Base-by-base conservation (phyloP, 352 stramenopile species). In the Globisporangium spiculum region DNA sequence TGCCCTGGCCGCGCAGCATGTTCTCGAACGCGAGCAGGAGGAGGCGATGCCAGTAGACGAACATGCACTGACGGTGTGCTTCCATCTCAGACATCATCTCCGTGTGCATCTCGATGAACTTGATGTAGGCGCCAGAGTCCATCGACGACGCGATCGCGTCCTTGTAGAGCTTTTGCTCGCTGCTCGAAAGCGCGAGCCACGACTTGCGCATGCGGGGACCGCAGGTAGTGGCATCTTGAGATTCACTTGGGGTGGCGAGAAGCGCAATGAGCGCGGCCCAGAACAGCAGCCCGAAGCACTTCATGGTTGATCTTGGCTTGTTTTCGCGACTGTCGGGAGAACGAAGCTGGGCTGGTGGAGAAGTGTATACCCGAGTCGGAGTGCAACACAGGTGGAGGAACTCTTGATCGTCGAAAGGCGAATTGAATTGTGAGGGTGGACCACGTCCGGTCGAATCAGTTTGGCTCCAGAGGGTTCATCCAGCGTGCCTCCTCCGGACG, bases 11-110 rank as follows among this genome's bases (percentile, higher is more conserved):
- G 24, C 80, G 76, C 2, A 88, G 66, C 80, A 88, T 88, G 34
- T 83, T 80, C 61, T 88, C 80, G 57, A 83, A 86, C 1, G 72
- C 80, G 8, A 86, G 61, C n/a, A 86, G 34, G 38, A 81, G 81
- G 1, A 72, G 76, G 16, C 78, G 76, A 56, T 86, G 73, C 80
- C 80, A 89, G 67, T 81, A 84, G 44, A 85, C 14, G 53, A 87
- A 78, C 1, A 74, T 76, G 56, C 80, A 87, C 1, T 75, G 82
- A 30, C 68, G 63, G 44, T 80, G 68, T 24, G 65, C 74, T 58
- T 87, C 78, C 54, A 38, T 59, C 26, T 59, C 54, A 1, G 54
- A 59, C 26, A 38, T 38, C 54, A 59, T 59, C 54, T 59, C 54
- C 4, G 54, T 59, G 16, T 59, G 54, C 54, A 59, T 59, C 54